Base-by-base conservation (phyloP, 139 green algal species). In the Coelastrella sp. region DNA sequence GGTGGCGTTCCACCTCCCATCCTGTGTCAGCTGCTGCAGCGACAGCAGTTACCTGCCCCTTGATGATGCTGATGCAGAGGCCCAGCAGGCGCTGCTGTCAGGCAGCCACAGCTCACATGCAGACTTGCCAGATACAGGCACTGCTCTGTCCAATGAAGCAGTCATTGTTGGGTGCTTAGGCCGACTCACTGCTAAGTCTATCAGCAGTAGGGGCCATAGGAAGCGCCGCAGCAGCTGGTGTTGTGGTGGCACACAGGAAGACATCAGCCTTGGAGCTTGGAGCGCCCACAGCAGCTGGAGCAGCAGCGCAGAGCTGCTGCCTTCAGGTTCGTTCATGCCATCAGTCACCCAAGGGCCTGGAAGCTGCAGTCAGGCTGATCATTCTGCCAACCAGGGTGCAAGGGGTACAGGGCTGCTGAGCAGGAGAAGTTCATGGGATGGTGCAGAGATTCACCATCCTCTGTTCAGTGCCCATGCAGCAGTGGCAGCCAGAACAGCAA, bases 21-120 rank as follows among this genome's bases (percentile, higher is more conserved):
- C 65, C 11, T 72, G 22, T 72, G 6, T 66, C 58, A 74, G 82
- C 24, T 75, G 84, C 70, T 73, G 84, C 17, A 57, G 25, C 6
- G 84, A 82, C 49, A 78, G 84, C 49, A 75, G 84, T n/a, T 89
- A 73, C 56, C 70, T 89, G 9, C 70, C 84, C 0, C 63, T 89
- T 14, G 72, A 81, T 57, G 49, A 89, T 25, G 22, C 61, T 56
- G 56, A 68, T 25, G 59, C 70, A 82, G 84, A 57, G 20, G 10
- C 7, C 0, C 7, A 24, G 56, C 68, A 89, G 49, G 20, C 57
- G 49, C 70, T 83, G 84, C 70, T 83, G 84, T 22, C 9, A 6
- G 17, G 63, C 70, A 8, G 7, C 6, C 57, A 56, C 19, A 56
- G 14, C 20, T 70, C 79, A 35, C 27, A 6, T 24, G n/a, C 68